Percentiles rank a stretch among this genome's conserved stretches.
These are phyloP conservation scores for Strobilomyces echinocephalus DNA, from an alignment of 768 basidiomycete genomes.

Conservation along the genomic window DNA sequence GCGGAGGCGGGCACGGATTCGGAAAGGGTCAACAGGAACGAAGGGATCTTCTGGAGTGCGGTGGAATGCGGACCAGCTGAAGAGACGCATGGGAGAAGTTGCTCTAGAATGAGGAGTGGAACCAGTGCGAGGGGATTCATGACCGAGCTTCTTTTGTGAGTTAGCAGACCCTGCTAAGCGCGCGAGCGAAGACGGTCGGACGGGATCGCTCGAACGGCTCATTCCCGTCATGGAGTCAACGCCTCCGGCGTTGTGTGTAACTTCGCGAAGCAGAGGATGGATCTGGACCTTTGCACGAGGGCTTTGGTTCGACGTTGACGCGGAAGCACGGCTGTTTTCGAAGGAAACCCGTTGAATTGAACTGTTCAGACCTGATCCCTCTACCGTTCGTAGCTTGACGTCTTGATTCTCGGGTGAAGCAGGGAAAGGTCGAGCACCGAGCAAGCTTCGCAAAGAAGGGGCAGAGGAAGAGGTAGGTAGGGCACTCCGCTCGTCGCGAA, in stretches of 20 bases:
- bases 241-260: conserved; percentile 1
- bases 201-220: conserved; percentile 6
- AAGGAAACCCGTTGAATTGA: conserved; percentile 52
- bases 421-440: conserved; percentile 18
- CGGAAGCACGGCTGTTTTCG: conserved; percentile 38
- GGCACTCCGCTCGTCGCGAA: conserved; percentile 30
- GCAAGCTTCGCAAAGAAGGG: conserved; percentile 34
- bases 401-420: conserved; percentile 12
- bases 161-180: conserved; percentile 4
- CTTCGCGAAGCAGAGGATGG: conserved; percentile 19
- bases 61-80: conserved; percentile 51
- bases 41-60: conserved; percentile 52
- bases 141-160: conserved; percentile 19
- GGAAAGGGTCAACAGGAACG: conserved; percentile 53
- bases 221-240: conserved; percentile 11
- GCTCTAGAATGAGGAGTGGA: conserved; percentile 39
- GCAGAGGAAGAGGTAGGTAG: conserved; percentile 42
- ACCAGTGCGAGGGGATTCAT: conserved; percentile 23
- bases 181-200: conserved; percentile 4
- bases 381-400: conserved; percentile 27
- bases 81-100: conserved; percentile 55
- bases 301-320: conserved; percentile 32
- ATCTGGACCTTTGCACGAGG: conserved; percentile 33
- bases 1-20: conserved; percentile 22
- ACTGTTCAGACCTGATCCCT: conserved; percentile 41